These are phyloP conservation scores for Boletus fagicola DNA, from an alignment of 768 basidiomycete genomes.

Conservation along the genomic window DNA sequence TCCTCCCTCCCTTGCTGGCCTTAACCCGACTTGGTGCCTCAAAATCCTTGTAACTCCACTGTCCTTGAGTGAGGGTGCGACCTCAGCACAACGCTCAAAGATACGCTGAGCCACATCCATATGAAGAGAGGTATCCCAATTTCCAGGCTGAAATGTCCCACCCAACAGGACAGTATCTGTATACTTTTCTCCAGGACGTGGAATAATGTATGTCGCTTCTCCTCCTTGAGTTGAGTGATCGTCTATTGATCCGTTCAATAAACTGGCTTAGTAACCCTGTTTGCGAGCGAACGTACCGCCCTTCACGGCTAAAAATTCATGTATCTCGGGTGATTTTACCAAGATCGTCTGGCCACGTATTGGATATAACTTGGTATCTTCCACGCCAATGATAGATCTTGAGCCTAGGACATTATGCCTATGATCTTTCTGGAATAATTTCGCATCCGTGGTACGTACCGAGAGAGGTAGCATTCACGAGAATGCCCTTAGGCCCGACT, in stretches of 20 bases:
- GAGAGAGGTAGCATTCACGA: constrained; percentile 58
- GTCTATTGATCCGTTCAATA: constrained; percentile 11
- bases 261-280: background rate
- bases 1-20: constrained; percentile 56
- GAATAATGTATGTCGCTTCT: constrained; percentile 57
- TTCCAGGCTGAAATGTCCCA: constrained; percentile 50
- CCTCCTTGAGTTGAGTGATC: constrained; percentile 19
- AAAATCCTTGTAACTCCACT: constrained; percentile 42
- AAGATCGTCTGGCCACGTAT: constrained; percentile 84
- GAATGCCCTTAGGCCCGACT: constrained; percentile 36
- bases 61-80: constrained; percentile 37
- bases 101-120: constrained; percentile 43
- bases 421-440: background rate
- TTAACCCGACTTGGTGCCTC: constrained; percentile 55
- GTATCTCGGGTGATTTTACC: constrained; percentile 64
- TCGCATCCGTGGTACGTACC: constrained; percentile 35
- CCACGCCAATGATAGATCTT: constrained; percentile 72
- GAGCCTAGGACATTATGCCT: constrained; percentile 44
- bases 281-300: constrained; percentile 21
- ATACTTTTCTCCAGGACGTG: constrained; percentile 46
- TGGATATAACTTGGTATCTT: constrained; percentile 72
- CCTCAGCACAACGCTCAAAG: constrained; percentile 42
- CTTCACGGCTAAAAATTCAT: constrained; percentile 32
- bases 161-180: constrained; percentile 51
- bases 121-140: constrained; percentile 51